Evolutionary conservation across 306 rosid species (phyloP), one percentile per base, ranked within the genome.

Genomic region (Datisca glomerata): DNA sequence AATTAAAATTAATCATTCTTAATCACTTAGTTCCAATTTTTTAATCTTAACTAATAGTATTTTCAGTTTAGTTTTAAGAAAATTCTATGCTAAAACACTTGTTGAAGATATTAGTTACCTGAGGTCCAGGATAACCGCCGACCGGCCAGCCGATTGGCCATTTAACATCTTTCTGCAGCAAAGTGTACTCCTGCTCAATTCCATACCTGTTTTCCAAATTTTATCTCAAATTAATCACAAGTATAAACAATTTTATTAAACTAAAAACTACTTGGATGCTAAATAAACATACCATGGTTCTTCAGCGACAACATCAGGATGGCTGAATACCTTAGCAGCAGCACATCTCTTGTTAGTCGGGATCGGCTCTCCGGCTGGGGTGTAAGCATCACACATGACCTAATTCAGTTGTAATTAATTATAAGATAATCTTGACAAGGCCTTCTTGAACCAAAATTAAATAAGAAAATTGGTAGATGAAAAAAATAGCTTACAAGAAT

Each of bases 351-450:
- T 37, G 42, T 37, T 37, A 1, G 42, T 37, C 1, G 42, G 42
- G 6, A 37, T n/a, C 7, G 42, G 28, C 47, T 42, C 47, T 6
- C 28, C 47, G 10, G n/a, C 2, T 10, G 47, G 47, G 15, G 23
- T 20, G 10, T 41, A 42, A 21, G 47, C 47, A 19, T 42, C 47
- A 42, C 47, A 42, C n/a, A 17, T 19, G 13, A 42, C 47, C 47
- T 42, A 42, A 31, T 2, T 2, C 3, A 31, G 36, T 14, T n/a
- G n/a, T n/a, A n/a, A n/a, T n/a, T n/a, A n/a, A n/a, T n/a, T n/a
- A n/a, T n/a, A n/a, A n/a, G n/a, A n/a, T n/a, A n/a, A n/a, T n/a
- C n/a, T n/a, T n/a, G n/a, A n/a, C n/a, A n/a, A n/a, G n/a, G n/a
- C n/a, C n/a, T n/a, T n/a, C n/a, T n/a, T n/a, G n/a, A n/a, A n/a